A percentile compares a stretch with the other conserved stretches of the same genome.
Conservation (phyloP, 2,329 filamentous ascomycete species). For the Emmonsia crescens region DNA sequence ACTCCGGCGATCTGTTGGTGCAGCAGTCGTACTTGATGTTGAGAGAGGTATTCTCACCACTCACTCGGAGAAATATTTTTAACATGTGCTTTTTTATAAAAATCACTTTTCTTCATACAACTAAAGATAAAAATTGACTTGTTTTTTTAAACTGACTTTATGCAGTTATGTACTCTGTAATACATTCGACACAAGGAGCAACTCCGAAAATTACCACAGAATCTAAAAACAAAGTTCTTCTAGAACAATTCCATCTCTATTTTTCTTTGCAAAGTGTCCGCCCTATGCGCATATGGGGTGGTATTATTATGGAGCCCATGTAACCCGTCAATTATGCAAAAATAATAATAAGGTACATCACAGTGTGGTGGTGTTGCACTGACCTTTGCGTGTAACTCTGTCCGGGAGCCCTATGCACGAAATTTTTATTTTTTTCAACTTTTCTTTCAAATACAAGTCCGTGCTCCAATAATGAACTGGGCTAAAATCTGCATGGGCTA, state of each 20-base stretch:
- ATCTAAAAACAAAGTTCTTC: not conserved
- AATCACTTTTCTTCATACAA: not conserved
- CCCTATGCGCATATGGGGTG: not conserved
- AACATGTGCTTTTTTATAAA: not conserved
- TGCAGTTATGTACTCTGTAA: too few relatives aligned
- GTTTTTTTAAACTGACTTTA: too few relatives aligned
- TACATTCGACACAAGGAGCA: too few relatives aligned
- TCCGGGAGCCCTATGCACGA: not conserved
- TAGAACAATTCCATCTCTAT: not conserved
- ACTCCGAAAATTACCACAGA: too few relatives aligned
- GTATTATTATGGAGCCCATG: not conserved
- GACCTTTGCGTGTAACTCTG: not conserved
- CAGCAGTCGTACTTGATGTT: not conserved
- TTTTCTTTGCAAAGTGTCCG: not conserved
- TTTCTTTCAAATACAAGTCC: not conserved
- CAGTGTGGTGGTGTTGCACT: not conserved
- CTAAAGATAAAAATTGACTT: too few relatives aligned
- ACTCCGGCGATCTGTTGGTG: not conserved
- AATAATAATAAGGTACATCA: too few relatives aligned
- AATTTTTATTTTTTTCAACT: not conserved
- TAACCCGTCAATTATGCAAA: too few relatives aligned
- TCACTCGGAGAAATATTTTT: not conserved
- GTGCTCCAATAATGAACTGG: not conserved
- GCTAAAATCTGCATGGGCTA: not conserved
- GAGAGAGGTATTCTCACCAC: not conserved